Conservation (phyloP, 1,284 basidiomycete species). For the Austropuccinia psidii region DNA sequence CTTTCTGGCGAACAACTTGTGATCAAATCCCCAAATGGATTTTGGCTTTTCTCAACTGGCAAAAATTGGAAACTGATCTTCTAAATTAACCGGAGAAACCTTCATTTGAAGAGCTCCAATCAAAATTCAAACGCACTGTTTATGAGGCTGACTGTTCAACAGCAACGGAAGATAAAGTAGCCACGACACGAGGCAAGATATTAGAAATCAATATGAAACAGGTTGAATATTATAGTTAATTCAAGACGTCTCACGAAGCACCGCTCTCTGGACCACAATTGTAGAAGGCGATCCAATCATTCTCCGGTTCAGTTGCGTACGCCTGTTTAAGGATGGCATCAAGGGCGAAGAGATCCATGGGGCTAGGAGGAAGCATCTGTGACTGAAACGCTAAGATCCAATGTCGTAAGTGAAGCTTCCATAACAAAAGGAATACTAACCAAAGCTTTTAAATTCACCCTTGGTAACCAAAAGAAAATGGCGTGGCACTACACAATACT, state of each 20-base stretch:
- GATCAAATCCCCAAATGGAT: conserved; percentile 40
- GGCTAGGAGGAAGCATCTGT: conserved; percentile 68
- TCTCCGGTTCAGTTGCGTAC: conserved; percentile 52
- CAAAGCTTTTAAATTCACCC: conserved; percentile 52
- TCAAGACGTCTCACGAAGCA: conserved; percentile 50
- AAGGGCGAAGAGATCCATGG: conserved; percentile 64
- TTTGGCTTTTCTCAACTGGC: conserved; percentile 39
- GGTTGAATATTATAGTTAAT: not conserved
- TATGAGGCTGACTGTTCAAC: conserved; percentile 41
- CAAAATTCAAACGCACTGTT: conserved; percentile 37
- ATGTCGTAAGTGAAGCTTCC: not conserved
- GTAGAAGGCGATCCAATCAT: conserved; percentile 64
- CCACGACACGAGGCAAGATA: not conserved
- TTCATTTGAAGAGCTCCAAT: not conserved
- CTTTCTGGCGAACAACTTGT: conserved; percentile 38
- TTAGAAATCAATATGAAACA: too few species aligned
- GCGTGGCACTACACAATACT: conserved; percentile 68
- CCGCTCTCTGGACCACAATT: conserved; percentile 75
- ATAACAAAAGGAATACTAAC: conserved; percentile 37
- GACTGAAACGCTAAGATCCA: conserved; percentile 57
- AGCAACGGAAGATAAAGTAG: not conserved
- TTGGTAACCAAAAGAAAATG: conserved; percentile 75
- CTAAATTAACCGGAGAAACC: not conserved
- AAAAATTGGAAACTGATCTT: conserved; percentile 42
- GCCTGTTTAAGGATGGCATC: conserved; percentile 65